A percentile compares a stretch with the other conserved stretches of the same genome.
These are phyloP conservation scores for Aspergillus persii DNA, from an alignment of 2,329 filamentous ascomycete genomes.

Conservation along the genomic window DNA sequence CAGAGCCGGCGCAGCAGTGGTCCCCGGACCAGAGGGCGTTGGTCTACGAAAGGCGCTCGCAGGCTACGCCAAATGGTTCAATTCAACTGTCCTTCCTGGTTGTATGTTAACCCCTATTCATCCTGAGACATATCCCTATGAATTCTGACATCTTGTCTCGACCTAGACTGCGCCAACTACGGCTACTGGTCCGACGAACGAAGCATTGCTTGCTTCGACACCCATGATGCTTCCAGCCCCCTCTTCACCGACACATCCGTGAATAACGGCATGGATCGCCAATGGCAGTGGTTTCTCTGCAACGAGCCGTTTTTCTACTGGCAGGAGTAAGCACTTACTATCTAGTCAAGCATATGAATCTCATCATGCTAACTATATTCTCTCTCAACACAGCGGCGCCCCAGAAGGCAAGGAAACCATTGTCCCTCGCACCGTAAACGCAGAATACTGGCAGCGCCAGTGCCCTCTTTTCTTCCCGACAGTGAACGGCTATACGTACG, in stretches of 20 bases:
- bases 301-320: conserved; percentile 62
- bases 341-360: too few species aligned
- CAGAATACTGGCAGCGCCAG: conserved; percentile 55
- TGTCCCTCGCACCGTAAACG: conserved; percentile 51
- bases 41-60: conserved; percentile 53
- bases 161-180: conserved; percentile 46
- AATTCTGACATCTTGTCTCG: background rate
- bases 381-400: conserved; percentile 31
- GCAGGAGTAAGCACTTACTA: conserved; percentile 45
- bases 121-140: background rate
- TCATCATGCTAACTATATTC: background rate
- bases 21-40: conserved; percentile 47
- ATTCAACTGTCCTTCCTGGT: conserved; percentile 45
- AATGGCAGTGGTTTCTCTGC: conserved; percentile 63
- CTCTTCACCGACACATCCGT: conserved; percentile 52
- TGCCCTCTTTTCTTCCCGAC: conserved; percentile 53
- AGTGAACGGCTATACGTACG: background rate
- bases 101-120: conserved; percentile 3
- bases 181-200: conserved; percentile 48
- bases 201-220: conserved; percentile 54
- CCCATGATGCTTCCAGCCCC: conserved; percentile 50
- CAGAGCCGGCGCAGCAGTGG: conserved; percentile 23
- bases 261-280: conserved; percentile 48
- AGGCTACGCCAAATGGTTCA: conserved; percentile 57
- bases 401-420: conserved; percentile 47